phyloP scores from a whole-genome alignment of 1,284 basidiomycete genomes.

The Ustilago vetiveriae region DNA sequence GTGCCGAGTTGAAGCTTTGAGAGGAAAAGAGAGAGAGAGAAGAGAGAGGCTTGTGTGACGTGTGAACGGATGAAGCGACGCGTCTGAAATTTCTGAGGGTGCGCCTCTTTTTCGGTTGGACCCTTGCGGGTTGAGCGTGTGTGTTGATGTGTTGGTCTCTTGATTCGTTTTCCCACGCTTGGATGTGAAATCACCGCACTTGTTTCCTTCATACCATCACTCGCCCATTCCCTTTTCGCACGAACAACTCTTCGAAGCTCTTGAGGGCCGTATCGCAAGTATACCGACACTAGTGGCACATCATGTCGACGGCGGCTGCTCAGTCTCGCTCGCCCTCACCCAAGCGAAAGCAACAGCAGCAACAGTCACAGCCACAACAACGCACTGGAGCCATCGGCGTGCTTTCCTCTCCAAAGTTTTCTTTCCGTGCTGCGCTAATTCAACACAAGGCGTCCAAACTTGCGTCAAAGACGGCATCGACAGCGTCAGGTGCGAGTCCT shows the following conservation, averaged over 20 bases:
- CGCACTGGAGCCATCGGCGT: slow-evolving; percentile 5
- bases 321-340: slow-evolving; percentile 20
- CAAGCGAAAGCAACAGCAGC: slow-evolving; percentile 19
- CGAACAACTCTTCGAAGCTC: neutral
- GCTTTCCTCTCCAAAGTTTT: slow-evolving; percentile 38
- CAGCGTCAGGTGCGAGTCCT: neutral
- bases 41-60: neutral
- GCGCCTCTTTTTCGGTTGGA: neutral
- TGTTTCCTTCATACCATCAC: slow-evolving; percentile 12
- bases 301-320: slow-evolving; percentile 20
- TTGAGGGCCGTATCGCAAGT: neutral
- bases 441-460: slow-evolving; percentile 29
- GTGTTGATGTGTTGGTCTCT: slow-evolving; percentile 43
- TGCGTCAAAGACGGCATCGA: neutral
- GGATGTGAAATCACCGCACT: neutral
- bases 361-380: slow-evolving; percentile 1
- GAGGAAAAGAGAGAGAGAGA: neutral
- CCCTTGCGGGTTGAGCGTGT: slow-evolving; percentile 1
- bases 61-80: neutral
- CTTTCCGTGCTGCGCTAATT: slow-evolving; percentile 31
- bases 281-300: neutral
- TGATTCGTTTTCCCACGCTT: neutral
- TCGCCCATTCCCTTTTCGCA: neutral
- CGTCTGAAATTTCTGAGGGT: neutral
- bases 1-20: too few species aligned